phyloP scores from a whole-genome alignment of 139 green algal genomes.

The Auxenochlorella pyrenoidosa region DNA sequence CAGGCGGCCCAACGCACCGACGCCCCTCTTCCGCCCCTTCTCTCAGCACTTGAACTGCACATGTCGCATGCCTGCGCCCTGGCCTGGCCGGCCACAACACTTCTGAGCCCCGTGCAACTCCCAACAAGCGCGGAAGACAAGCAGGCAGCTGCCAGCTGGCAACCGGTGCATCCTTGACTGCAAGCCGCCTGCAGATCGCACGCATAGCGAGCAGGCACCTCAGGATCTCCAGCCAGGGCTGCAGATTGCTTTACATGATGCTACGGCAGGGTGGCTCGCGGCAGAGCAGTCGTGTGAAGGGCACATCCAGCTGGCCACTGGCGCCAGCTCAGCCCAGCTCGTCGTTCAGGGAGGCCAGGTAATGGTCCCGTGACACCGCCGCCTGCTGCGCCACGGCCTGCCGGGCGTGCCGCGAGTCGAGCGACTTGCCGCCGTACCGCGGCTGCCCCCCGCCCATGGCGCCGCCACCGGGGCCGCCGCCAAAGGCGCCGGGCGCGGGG shows the following conservation, averaged over 20 bases:
- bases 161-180: too few relatives aligned
- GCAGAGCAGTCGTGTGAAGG: not conserved
- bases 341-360: constrained; percentile 2
- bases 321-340: not conserved
- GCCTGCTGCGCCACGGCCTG: constrained; percentile 24
- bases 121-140: too few relatives aligned
- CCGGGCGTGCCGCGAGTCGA: constrained; percentile 10
- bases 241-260: too few relatives aligned
- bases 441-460: not conserved
- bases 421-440: not conserved
- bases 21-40: not conserved
- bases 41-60: not conserved
- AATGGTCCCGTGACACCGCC: not conserved
- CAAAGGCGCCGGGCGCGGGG: not conserved
- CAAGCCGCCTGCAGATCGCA: too few relatives aligned
- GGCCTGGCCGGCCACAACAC: too few relatives aligned
- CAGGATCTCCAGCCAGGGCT: too few relatives aligned
- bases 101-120: too few relatives aligned
- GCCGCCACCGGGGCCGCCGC: not conserved
- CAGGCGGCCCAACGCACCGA: not conserved
- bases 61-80: too few relatives aligned
- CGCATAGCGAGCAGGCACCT: too few relatives aligned
- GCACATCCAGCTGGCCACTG: too few relatives aligned
- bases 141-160: too few relatives aligned
- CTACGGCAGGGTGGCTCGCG: too few relatives aligned